Conservation (phyloP, 106 monocot genomes). For the Dendrobium huoshanense region DNA sequence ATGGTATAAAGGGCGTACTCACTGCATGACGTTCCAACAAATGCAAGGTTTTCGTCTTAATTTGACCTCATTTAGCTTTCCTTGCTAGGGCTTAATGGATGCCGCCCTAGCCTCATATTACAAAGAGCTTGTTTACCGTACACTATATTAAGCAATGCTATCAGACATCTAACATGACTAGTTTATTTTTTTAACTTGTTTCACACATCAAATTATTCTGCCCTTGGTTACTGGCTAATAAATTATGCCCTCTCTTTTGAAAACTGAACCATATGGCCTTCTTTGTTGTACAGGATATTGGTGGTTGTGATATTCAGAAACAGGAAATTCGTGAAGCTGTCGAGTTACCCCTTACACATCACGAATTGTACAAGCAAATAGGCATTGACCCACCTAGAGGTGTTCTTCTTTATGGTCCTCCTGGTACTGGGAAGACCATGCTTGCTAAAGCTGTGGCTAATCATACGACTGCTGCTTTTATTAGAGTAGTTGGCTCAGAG, state of each 20-base stretch:
- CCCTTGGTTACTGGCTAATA: not conserved
- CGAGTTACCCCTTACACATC: slow-evolving; percentile 85
- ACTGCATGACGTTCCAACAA: not conserved
- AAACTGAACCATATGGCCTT: not conserved
- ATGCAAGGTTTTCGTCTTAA: not conserved
- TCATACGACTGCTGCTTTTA: slow-evolving; percentile 95
- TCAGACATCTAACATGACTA: not conserved
- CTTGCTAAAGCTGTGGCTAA: slow-evolving; percentile 96
- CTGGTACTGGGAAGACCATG: slow-evolving; percentile 98
- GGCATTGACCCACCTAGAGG: slow-evolving; percentile 96
- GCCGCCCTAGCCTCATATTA: not conserved
- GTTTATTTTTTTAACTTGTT: not conserved
- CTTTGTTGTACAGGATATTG: slow-evolving; percentile 64
- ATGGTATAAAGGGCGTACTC: not conserved
- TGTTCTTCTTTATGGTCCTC: slow-evolving; percentile 90
- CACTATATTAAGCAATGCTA: not conserved
- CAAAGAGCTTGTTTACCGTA: not conserved
- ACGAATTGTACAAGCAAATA: slow-evolving; percentile 93
- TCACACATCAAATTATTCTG: not conserved
- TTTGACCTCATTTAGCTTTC: not conserved
- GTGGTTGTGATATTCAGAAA: slow-evolving; percentile 97
- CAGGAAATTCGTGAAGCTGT: slow-evolving; percentile 97
- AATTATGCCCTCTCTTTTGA: not conserved
- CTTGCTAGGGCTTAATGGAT: not conserved
- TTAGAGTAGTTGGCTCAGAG: slow-evolving; percentile 92